Evolutionary conservation across 495 filamentous ascomycete genomes (phyloP), one percentile per base, ranked within the genome.

Genomic region (Trichoderma orchidacearum): DNA sequence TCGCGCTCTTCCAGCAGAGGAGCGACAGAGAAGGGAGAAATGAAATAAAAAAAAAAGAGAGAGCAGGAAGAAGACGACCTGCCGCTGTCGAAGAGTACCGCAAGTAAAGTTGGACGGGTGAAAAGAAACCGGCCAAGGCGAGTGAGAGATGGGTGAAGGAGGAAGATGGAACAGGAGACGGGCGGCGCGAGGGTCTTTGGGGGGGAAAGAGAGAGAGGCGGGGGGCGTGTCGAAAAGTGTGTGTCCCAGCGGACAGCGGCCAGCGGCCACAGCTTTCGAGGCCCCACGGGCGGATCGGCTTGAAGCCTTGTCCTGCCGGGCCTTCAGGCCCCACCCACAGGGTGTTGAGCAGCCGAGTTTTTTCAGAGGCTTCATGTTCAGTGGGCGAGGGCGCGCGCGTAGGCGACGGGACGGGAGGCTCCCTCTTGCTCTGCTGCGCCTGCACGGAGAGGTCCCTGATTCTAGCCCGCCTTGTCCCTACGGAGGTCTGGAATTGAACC

Each of bases 121-220:
- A 23, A 25, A 25, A 18, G 12, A 21, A 48, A 9, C 23, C 18
- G 7, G 21, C 23, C 7, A 48, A 23, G 18, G 12, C 8, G 41
- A 48, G 41, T 23, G 2, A 23, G 41, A 8, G 41, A 48, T 7
- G 41, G 18, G 21, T 48, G 41, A 48, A 48, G 41, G 41, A 48
- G 41, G 41, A 48, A 48, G 41, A 48, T 48, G 41, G 41, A 48
- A 48, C 41, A 48, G 41, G 41, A 48, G 41, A 48, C 41, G 41
- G 41, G 41, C n/a, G n/a, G n/a, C 41, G 41, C 41, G 41, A 48
- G 41, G 7, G 41, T 48, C 41, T 25, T 27, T 48, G 41, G 41
- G 41, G 41, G 41, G 27, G 9, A n/a, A n/a, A n/a, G n/a, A n/a
- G n/a, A n/a, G 18, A 27, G 27, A 48, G 41, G 41, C 41, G 41